Evolutionary conservation across 2,329 filamentous ascomycete genomes (phyloP).

Genomic region (Drechslera avenae): DNA sequence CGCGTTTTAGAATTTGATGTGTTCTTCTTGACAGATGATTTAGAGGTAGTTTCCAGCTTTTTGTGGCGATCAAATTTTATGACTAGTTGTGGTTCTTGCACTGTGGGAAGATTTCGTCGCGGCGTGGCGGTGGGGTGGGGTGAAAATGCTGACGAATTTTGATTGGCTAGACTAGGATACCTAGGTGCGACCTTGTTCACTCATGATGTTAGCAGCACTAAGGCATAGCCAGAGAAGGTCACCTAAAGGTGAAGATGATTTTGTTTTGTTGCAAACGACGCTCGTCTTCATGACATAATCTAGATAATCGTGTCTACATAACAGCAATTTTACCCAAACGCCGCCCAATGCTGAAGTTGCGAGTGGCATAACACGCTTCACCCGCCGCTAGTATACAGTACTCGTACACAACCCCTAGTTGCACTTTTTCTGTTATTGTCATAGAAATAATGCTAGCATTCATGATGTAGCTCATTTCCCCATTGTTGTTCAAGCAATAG

Average conservation of each 20-base stretch:
- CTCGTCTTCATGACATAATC: neutral
- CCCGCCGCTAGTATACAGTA: constrained; percentile 21
- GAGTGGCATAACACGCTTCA: constrained; percentile 5
- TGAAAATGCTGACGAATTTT: constrained; percentile 2
- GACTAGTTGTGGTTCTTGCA: constrained; percentile 4
- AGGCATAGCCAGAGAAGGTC: neutral
- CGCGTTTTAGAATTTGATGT: neutral
- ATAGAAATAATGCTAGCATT: neutral
- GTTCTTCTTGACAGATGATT: neutral
- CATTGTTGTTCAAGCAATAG: constrained; percentile 39
- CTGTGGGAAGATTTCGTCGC: constrained; percentile 22
- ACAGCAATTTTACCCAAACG: constrained; percentile 13
- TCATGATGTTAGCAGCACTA: neutral
- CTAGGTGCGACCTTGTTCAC: neutral
- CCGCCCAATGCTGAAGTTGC: constrained; percentile 31
- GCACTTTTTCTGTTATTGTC: neutral
- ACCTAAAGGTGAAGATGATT: neutral
- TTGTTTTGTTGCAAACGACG: too few species aligned
- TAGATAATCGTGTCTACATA: neutral
- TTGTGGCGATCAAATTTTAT: neutral
- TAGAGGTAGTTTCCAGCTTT: neutral
- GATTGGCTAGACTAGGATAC: constrained; percentile 11
- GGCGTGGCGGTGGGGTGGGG: constrained; percentile 23
- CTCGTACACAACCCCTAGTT: constrained; percentile 11
- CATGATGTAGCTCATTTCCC: neutral